phyloP scores from a whole-genome alignment of 345 rosid species.

The Rubroshorea leprosula region DNA sequence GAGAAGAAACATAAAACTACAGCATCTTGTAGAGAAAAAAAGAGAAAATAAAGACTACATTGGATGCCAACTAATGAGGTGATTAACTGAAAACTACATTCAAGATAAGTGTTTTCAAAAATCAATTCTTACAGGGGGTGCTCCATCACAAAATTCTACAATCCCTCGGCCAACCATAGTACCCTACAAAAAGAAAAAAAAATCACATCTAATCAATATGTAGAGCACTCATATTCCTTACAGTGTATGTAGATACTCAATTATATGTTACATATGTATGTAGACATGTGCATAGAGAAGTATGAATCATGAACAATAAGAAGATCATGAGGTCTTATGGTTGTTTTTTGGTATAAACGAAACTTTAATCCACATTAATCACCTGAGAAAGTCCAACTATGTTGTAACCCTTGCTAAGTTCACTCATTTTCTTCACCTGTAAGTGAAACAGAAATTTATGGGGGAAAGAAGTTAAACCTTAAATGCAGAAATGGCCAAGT shows the following conservation, averaged over 20 bases:
- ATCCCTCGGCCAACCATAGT: slow-evolving; percentile 66
- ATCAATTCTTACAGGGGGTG: slow-evolving; percentile 59
- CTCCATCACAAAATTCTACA: slow-evolving; percentile 78
- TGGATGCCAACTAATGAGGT: background rate
- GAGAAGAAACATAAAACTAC: background rate
- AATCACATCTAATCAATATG: background rate
- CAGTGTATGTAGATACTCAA: too few relatives aligned
- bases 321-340: background rate
- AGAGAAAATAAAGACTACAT: too few relatives aligned
- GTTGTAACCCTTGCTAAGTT: slow-evolving; percentile 66
- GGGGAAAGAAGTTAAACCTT: slow-evolving; percentile 9
- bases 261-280: background rate
- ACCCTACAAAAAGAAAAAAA: slow-evolving; percentile 38
- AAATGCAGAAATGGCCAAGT: background rate
- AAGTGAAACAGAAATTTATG: slow-evolving; percentile 14
- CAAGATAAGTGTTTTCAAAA: background rate
- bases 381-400: slow-evolving; percentile 93
- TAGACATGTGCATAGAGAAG: background rate
- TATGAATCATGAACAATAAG: background rate
- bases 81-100: background rate
- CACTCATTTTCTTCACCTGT: slow-evolving; percentile 66
- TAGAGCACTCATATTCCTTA: background rate
- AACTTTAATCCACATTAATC: slow-evolving; percentile 5
- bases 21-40: background rate
- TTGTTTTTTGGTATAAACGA: too few relatives aligned